Evolutionary conservation across 805 yeast species (phyloP).

Genomic region (Wickerhamomyces bovis): DNA sequence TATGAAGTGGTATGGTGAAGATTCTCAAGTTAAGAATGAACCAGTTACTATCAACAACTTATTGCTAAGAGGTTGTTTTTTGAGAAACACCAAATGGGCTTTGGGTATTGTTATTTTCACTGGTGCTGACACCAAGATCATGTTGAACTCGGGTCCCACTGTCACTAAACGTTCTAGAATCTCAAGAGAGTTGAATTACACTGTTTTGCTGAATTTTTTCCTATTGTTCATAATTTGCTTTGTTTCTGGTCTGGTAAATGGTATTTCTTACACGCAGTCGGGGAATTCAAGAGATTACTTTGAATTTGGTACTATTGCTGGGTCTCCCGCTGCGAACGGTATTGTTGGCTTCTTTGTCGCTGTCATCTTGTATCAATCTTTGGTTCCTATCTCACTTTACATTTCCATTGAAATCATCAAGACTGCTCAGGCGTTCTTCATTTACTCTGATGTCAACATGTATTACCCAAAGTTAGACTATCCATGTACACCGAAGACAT

Average conservation of each 20-base stretch:
- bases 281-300: constrained; percentile 52
- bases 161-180: constrained; percentile 75
- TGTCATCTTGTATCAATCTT: constrained; percentile 66
- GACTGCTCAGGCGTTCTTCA: constrained; percentile 75
- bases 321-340: constrained; percentile 62
- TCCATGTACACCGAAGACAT: constrained; percentile 78
- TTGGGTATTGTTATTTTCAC: constrained; percentile 73
- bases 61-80: constrained; percentile 67
- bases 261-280: constrained; percentile 47
- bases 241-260: constrained; percentile 65
- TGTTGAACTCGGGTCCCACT: constrained; percentile 74
- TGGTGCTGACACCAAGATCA: constrained; percentile 74
- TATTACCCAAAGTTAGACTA: constrained; percentile 64
- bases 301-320: constrained; percentile 67
- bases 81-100: constrained; percentile 80
- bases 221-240: constrained; percentile 63
- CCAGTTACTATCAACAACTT: constrained; percentile 65
- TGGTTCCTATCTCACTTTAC: constrained; percentile 78
- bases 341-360: constrained; percentile 69
- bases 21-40: constrained; percentile 45
- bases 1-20: constrained; percentile 33
- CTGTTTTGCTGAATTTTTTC: constrained; percentile 61
- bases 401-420: constrained; percentile 78
- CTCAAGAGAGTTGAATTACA: constrained; percentile 63
- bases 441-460: constrained; percentile 67